Evolutionary conservation across 208 protist species (phyloP).

Genomic region (Trypanosoma caninum): DNA sequence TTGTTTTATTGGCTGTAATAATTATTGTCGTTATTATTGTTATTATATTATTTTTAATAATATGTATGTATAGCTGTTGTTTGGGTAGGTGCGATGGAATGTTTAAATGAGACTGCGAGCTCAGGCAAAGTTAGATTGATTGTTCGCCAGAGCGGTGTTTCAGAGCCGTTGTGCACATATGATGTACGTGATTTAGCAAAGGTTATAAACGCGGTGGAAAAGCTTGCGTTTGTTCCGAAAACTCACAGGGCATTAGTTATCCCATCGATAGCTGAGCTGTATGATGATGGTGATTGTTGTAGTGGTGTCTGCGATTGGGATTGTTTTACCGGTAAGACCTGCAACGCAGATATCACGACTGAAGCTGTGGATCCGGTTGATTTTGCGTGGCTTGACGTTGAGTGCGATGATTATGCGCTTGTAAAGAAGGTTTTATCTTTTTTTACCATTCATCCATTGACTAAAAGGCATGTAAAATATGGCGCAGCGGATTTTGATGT

Average conservation of each 20-base stretch:
- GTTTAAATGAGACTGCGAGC: background rate
- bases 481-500: constrained; percentile 9
- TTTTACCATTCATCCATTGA: constrained; percentile 27
- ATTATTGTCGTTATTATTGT: too few species aligned
- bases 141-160: constrained; percentile 9
- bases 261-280: constrained; percentile 24
- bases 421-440: constrained; percentile 21
- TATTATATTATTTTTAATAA: constrained; percentile 3
- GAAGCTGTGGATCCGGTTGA: constrained; percentile 1
- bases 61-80: background rate
- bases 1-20: too few species aligned
- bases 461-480: constrained; percentile 13
- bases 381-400: constrained; percentile 29
- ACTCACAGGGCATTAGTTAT: constrained; percentile 13
- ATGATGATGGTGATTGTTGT: constrained; percentile 15
- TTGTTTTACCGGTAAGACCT: too few species aligned
- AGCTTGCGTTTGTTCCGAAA: constrained; percentile 14
- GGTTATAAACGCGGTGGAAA: background rate
- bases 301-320: too few species aligned
- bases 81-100: constrained; percentile 3
- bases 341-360: background rate
- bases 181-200: background rate
- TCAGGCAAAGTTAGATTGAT: constrained; percentile 13
- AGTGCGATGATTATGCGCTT: constrained; percentile 10
- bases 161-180: constrained; percentile 5